Conservation (phyloP, 768 basidiomycete species). For the Termitomyces sp. region DNA sequence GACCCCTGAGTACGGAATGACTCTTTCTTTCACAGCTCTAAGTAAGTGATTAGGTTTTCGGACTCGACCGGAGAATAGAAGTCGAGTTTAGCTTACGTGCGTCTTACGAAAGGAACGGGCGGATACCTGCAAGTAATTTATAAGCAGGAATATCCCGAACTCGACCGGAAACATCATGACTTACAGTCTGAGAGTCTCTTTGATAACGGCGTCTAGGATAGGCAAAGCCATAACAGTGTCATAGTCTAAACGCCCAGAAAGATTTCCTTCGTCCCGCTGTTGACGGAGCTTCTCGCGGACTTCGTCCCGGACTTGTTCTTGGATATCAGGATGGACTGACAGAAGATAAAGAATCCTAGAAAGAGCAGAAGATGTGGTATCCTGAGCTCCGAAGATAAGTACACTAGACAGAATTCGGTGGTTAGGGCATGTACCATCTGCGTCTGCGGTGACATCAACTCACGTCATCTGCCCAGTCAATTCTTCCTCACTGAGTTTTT, state of each 20-base stretch:
- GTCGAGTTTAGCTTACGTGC: constrained; percentile 33
- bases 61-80: neutral
- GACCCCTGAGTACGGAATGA: constrained; percentile 30
- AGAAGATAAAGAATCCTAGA: constrained; percentile 36
- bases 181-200: constrained; percentile 40
- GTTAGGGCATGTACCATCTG: neutral
- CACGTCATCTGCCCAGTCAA: constrained; percentile 47
- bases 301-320: constrained; percentile 28
- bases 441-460: constrained; percentile 8
- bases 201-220: constrained; percentile 39
- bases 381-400: constrained; percentile 44
- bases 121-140: constrained; percentile 27
- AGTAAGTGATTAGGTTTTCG: neutral
- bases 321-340: constrained; percentile 30
- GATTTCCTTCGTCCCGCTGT: constrained; percentile 12
- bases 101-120: constrained; percentile 39
- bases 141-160: neutral
- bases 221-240: constrained; percentile 32
- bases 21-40: constrained; percentile 37
- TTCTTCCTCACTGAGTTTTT: constrained; percentile 36
- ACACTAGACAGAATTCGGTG: constrained; percentile 23
- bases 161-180: constrained; percentile 6
- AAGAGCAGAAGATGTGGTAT: constrained; percentile 41
- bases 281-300: constrained; percentile 19
- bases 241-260: constrained; percentile 20